Conservation (phyloP, 1,284 basidiomycete species). For the Cystobasidium sp. region DNA sequence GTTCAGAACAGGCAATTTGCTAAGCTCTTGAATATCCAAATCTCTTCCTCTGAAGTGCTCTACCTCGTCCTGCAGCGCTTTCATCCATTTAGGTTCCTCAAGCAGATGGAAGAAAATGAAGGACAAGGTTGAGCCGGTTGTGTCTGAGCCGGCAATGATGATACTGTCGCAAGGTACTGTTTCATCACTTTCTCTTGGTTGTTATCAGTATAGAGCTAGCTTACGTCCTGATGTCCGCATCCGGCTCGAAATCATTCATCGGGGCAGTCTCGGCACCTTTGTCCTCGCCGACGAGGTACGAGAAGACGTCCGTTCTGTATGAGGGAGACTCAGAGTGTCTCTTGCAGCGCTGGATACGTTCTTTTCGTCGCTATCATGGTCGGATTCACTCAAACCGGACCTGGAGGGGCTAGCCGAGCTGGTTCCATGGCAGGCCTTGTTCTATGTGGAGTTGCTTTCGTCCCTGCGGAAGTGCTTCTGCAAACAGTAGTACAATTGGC, state of each 20-base stretch:
- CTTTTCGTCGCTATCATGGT: slow-evolving; percentile 17
- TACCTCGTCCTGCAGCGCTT: slow-evolving; percentile 11
- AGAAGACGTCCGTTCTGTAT: slow-evolving; percentile 21
- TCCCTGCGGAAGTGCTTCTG: slow-evolving; percentile 22
- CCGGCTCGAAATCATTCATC: slow-evolving; percentile 22
- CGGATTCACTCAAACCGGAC: slow-evolving; percentile 17
- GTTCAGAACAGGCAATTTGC: background rate
- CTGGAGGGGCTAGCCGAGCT: background rate
- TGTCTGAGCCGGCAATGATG: slow-evolving; percentile 14
- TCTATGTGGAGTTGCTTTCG: slow-evolving; percentile 12
- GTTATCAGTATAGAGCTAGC: background rate
- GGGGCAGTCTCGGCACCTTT: slow-evolving; percentile 8
- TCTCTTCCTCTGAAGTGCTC: slow-evolving; percentile 10
- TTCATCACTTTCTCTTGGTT: background rate
- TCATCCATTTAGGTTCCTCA: slow-evolving; percentile 13
- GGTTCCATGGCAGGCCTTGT: slow-evolving; percentile 18
- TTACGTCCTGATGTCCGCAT: slow-evolving; percentile 20
- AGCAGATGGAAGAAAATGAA: slow-evolving; percentile 14
- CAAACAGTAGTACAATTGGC: slow-evolving; percentile 33
- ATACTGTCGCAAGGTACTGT: background rate
- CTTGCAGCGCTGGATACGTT: slow-evolving; percentile 15
- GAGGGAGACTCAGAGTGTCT: background rate
- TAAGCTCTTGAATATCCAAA: slow-evolving; percentile 18
- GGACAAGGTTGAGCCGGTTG: slow-evolving; percentile 10
- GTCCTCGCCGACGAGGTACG: slow-evolving; percentile 11